Evolutionary conservation across 2,329 filamentous ascomycete genomes (phyloP).

Genomic region (Cytospora piceicola): DNA sequence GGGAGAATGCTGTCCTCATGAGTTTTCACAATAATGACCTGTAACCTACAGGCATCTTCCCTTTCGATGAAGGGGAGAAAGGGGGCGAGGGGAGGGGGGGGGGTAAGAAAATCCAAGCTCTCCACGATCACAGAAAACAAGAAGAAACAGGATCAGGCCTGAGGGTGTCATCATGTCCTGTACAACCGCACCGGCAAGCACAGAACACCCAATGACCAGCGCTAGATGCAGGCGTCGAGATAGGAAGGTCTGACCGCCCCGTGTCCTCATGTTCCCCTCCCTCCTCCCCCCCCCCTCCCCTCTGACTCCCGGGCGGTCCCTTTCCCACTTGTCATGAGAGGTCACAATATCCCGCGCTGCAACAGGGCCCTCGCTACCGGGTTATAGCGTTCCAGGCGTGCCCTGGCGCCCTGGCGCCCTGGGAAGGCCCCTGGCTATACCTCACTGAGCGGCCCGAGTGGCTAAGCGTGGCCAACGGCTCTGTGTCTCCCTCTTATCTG

Average conservation of each 20-base stretch:
- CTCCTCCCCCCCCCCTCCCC: not conserved
- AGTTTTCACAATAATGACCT: slow-evolving; percentile 1
- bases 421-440: not conserved
- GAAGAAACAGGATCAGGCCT: not conserved
- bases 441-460: not conserved
- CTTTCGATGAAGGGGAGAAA: too few relatives aligned
- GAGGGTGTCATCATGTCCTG: not conserved
- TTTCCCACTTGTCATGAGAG: slow-evolving; percentile 2
- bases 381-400: not conserved
- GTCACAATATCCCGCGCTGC: slow-evolving; percentile 15
- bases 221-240: not conserved
- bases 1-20: not conserved
- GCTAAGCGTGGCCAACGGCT: not conserved
- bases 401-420: not conserved
- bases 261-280: too few relatives aligned
- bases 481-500: not conserved
- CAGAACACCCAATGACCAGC: not conserved
- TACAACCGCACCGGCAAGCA: not conserved
- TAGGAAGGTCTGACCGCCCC: slow-evolving; percentile 2
- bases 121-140: not conserved
- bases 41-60: not conserved
- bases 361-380: not conserved
- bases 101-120: not conserved
- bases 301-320: too few relatives aligned
- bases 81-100: too few relatives aligned